phyloP scores from a whole-genome alignment of 2,329 filamentous ascomycete species.

The Fusarium begoniae region DNA sequence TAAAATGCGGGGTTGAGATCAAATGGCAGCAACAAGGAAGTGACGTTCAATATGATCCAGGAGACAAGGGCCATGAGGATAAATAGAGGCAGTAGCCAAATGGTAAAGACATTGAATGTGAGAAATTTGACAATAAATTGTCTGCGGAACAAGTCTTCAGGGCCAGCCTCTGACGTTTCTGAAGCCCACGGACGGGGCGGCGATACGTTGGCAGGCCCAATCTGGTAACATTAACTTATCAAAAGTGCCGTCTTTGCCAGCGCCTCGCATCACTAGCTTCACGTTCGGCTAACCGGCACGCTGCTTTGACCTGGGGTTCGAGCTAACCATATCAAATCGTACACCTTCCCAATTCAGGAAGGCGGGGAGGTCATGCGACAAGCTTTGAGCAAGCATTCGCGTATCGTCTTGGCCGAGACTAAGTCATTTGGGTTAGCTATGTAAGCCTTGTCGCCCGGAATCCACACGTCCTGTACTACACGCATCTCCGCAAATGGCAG shows the following conservation, averaged over 20 bases:
- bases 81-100: constrained; percentile 34
- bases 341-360: not conserved
- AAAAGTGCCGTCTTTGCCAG: too few relatives aligned
- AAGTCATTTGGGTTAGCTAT: not conserved
- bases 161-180: too few relatives aligned
- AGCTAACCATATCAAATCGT: not conserved
- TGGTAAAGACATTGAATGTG: constrained; percentile 33
- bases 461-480: not conserved
- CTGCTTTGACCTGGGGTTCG: not conserved
- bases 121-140: constrained; percentile 19
- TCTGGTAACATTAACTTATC: too few relatives aligned
- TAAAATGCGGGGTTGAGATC: not conserved
- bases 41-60: constrained; percentile 34
- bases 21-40: not conserved
- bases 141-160: too few relatives aligned
- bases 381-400: not conserved
- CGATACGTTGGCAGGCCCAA: too few relatives aligned
- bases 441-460: not conserved
- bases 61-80: constrained; percentile 32
- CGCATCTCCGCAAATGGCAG: not conserved
- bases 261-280: not conserved
- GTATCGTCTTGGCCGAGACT: not conserved
- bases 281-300: not conserved
- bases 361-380: not conserved
- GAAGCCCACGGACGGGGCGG: too few relatives aligned